These are phyloP conservation scores for Fraxinus cuspidata DNA, from an alignment of 257 asterid species.

Conservation along the genomic window DNA sequence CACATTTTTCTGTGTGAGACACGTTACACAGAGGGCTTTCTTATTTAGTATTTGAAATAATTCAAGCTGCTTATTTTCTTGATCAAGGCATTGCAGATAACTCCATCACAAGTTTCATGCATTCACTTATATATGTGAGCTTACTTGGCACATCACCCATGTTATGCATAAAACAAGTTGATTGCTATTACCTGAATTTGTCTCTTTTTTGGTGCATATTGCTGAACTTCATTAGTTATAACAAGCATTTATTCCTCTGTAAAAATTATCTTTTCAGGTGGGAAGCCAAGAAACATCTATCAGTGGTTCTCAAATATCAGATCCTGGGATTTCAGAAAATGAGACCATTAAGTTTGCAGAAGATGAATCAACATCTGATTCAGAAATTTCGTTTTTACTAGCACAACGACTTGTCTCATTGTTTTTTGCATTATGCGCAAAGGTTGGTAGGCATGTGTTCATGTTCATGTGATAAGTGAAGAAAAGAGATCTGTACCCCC, in stretches of 20 bases:
- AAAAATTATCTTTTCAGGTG: slow-evolving; percentile 43
- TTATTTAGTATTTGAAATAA: not conserved
- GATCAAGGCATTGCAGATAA: slow-evolving; percentile 1
- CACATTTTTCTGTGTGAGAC: not conserved
- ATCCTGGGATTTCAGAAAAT: slow-evolving; percentile 55
- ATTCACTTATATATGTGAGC: not conserved
- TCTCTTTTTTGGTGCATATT: not conserved
- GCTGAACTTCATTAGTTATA: not conserved
- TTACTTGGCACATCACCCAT: slow-evolving; percentile 1
- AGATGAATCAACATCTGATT: slow-evolving; percentile 53
- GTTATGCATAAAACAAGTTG: not conserved
- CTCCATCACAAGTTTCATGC: slow-evolving; percentile 1
- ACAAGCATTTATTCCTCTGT: slow-evolving; percentile 3
- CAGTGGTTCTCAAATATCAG: slow-evolving; percentile 85
- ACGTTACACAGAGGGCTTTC: not conserved
- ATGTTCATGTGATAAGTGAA: slow-evolving; percentile 23
- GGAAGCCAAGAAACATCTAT: slow-evolving; percentile 74
- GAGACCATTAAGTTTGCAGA: slow-evolving; percentile 43
- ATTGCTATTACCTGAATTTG: not conserved
- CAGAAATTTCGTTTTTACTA: slow-evolving; percentile 55
- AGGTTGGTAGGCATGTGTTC: slow-evolving; percentile 52
- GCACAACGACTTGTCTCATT: slow-evolving; percentile 74
- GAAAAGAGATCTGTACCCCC: slow-evolving; percentile 3
- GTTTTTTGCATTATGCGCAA: slow-evolving; percentile 81
- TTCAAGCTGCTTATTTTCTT: slow-evolving; percentile 11